Evolutionary conservation across 169 alveolate species (phyloP).

Genomic region (Cryptosporidium viatorum): DNA sequence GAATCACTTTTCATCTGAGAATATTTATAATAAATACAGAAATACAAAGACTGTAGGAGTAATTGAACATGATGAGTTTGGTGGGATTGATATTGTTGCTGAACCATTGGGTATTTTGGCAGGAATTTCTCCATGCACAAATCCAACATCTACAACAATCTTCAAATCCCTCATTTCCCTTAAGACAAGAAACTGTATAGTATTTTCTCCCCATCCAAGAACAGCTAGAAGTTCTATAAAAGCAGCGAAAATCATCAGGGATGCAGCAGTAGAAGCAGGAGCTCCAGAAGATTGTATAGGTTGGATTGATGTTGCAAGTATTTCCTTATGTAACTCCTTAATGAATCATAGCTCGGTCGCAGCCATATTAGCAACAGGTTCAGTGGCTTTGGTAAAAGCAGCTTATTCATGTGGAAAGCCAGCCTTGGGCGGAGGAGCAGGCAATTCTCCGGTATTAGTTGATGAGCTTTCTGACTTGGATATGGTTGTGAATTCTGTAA

Average conservation of each 20-base stretch:
- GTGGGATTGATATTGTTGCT: slow-evolving; percentile 76
- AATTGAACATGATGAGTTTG: slow-evolving; percentile 74
- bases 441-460: slow-evolving; percentile 77
- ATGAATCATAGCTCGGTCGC: slow-evolving; percentile 73
- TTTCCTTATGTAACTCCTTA: slow-evolving; percentile 49
- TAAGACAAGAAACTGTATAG: slow-evolving; percentile 77
- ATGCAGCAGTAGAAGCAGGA: slow-evolving; percentile 79
- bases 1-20: slow-evolving; percentile 77
- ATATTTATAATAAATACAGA: slow-evolving; percentile 69
- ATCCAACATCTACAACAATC: slow-evolving; percentile 79
- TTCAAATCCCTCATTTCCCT: slow-evolving; percentile 75
- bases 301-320: slow-evolving; percentile 76
- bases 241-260: slow-evolving; percentile 75
- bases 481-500: slow-evolving; percentile 77
- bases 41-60: slow-evolving; percentile 77
- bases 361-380: slow-evolving; percentile 77
- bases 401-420: slow-evolving; percentile 80
- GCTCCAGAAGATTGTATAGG: slow-evolving; percentile 77
- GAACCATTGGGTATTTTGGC: slow-evolving; percentile 78
- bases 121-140: slow-evolving; percentile 77
- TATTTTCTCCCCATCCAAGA: slow-evolving; percentile 79
- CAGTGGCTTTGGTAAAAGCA: slow-evolving; percentile 75
- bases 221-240: slow-evolving; percentile 71
- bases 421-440: slow-evolving; percentile 79
- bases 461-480: slow-evolving; percentile 77